Evolutionary conservation across 1,284 basidiomycete species (phyloP), one percentile per base, ranked within the genome.

Genomic region (Boletellus deceptivus): DNA sequence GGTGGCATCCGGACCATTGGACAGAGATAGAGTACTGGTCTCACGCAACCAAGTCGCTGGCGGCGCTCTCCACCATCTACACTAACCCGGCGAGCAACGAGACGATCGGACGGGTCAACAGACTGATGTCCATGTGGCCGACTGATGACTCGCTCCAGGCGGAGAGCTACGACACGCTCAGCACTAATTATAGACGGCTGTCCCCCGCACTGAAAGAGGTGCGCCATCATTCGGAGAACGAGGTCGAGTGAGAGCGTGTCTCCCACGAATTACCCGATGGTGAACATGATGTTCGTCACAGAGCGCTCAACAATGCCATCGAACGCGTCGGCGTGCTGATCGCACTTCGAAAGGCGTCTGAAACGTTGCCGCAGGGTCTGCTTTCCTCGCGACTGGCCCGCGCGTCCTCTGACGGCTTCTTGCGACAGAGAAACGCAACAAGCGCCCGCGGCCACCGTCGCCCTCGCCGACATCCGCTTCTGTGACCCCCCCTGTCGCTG

Each of bases 1-100:
- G 33, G 44, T 50, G 40, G 45, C 45, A 50, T 48, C 45, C n/a
- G 25, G 29, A 43, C 37, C 16, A 40, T 49, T 18, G 25, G 49
- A 55, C 67, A 88, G 86, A 89, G 72, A 71, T 84, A 58, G 78
- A 85, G 54, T 84, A 75, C 62, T 89, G 87, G 88, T 74, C 80
- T 49, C 83, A 81, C 64, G 82, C 84, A 34, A 74, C 78, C 36
- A 69, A 74, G 48, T 80, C 82, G 35, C 65, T 89, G 51, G 75
- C 71, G 53, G 68, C 71, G 17, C 71, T 89, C 35, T 78, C 82
- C 10, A 71, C 70, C 50, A 72, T 80, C 55, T 83, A 80, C 62
- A 68, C 76, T 14, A 79, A 73, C 59, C 68, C 75, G 31, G 64
- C 70, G 11, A 78, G 75, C 25, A 60, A 70, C 49, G 85, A 89